Conservation (phyloP, 2,329 filamentous ascomycete species). For the Diaporthe humulicola region DNA sequence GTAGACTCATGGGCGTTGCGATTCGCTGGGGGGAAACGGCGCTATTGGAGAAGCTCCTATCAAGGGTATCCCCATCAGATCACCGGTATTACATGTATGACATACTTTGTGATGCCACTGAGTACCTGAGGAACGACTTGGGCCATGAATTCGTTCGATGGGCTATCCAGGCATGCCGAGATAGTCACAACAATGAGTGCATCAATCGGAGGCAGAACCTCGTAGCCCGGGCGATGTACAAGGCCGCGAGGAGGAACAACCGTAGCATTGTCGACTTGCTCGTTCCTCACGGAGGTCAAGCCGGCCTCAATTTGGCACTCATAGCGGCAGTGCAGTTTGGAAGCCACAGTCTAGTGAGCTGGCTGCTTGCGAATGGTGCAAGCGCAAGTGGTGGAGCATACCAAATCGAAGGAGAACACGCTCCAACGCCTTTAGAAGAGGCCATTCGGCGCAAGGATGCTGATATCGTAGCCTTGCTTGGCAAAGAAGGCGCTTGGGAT, state of each 20-base stretch:
- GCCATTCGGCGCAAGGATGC: neutral
- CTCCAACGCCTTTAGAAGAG: neutral
- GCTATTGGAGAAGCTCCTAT: neutral
- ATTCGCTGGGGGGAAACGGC: neutral
- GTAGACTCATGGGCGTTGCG: neutral
- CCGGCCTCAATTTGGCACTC: neutral
- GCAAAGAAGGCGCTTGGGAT: neutral
- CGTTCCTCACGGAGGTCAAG: neutral
- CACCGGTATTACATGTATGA: neutral
- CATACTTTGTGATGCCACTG: neutral
- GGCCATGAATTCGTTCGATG: neutral
- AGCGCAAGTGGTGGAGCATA: neutral
- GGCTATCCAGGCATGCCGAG: neutral
- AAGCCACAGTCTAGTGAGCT: neutral
- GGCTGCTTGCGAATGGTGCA: neutral
- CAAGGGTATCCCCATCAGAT: neutral
- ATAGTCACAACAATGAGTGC: neutral
- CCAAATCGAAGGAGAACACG: neutral
- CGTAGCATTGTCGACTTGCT: neutral
- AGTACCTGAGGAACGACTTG: neutral
- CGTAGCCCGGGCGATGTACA: neutral
- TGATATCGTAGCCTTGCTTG: neutral
- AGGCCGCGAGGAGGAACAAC: neutral
- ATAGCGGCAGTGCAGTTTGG: neutral
- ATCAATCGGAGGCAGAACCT: fast-evolving